Conservation (phyloP, 2,329 filamentous ascomycete genomes). For the Aspergillus jensenii region DNA sequence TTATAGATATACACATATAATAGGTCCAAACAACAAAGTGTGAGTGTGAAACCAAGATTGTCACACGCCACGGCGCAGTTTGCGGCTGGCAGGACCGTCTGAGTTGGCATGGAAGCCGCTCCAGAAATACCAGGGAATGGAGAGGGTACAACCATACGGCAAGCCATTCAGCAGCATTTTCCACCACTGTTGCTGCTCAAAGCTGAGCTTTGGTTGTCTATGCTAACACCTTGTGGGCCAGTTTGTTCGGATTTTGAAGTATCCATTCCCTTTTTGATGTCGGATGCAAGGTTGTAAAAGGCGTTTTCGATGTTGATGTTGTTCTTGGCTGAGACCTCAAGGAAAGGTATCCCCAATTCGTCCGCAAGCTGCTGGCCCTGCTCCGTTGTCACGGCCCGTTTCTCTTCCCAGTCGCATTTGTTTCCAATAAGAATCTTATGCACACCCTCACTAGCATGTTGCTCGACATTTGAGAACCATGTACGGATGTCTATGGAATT, state of each 20-base stretch:
- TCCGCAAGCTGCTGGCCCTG: slow-evolving; percentile 90
- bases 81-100: not conserved
- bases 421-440: slow-evolving; percentile 99
- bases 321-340: slow-evolving; percentile 97
- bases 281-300: slow-evolving; percentile 89
- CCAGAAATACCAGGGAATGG: slow-evolving; percentile 11
- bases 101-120: not conserved
- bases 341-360: slow-evolving; percentile 95
- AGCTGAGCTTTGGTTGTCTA: slow-evolving; percentile 60
- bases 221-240: slow-evolving; percentile 63
- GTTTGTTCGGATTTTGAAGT: slow-evolving; percentile 74
- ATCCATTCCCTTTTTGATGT: slow-evolving; percentile 99
- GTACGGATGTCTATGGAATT: slow-evolving; percentile 80
- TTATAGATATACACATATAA: slow-evolving; percentile 14
- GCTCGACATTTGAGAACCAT: slow-evolving; percentile 99
- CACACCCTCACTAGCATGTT: slow-evolving; percentile 96
- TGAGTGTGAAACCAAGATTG: not conserved
- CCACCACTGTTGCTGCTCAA: slow-evolving; percentile 53
- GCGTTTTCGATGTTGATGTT: slow-evolving; percentile 99
- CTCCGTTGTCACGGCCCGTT: slow-evolving; percentile 89
- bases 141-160: slow-evolving; percentile 18
- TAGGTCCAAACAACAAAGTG: slow-evolving; percentile 5
- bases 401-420: slow-evolving; percentile 99
- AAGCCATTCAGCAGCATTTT: slow-evolving; percentile 70
- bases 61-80: not conserved